Conservation (phyloP, 768 basidiomycete species). For the Sarcomyxa edulis region DNA sequence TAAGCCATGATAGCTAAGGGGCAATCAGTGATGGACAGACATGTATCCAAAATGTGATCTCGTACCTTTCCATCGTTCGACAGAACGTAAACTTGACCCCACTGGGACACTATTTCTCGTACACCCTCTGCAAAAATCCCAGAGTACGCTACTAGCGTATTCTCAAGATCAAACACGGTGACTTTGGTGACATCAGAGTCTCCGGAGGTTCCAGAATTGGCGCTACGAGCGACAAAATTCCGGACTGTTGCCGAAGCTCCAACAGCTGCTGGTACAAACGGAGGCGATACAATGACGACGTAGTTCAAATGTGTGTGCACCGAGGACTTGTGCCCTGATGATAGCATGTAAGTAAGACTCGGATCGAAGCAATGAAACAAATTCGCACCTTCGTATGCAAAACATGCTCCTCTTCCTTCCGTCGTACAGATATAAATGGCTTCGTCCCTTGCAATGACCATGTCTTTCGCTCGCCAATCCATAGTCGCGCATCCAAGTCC, state of each 20-base stretch:
- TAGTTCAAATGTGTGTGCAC: conserved; percentile 77
- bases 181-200: conserved; percentile 70
- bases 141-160: conserved; percentile 84
- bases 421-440: conserved; percentile 83
- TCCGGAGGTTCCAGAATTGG: conserved; percentile 25
- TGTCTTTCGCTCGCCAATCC: conserved; percentile 65
- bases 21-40: conserved; percentile 2
- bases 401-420: conserved; percentile 79
- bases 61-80: conserved; percentile 74
- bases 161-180: conserved; percentile 86
- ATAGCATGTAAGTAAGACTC: conserved; percentile 1
- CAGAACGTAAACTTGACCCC: conserved; percentile 76
- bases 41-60: conserved; percentile 1
- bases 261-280: conserved; percentile 60
- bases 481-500: conserved; percentile 81
- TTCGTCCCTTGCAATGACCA: conserved; percentile 87
- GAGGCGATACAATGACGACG: conserved; percentile 86
- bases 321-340: conserved; percentile 67
- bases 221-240: conserved; percentile 55
- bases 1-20: conserved; percentile 54
- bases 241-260: conserved; percentile 73
- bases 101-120: conserved; percentile 73
- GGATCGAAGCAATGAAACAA: neutral
- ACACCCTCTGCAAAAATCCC: conserved; percentile 82
- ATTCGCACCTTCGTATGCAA: conserved; percentile 81